These are phyloP conservation scores for Fusarium dlaminii DNA, from an alignment of 2,329 filamentous ascomycete species.

Conservation along the genomic window DNA sequence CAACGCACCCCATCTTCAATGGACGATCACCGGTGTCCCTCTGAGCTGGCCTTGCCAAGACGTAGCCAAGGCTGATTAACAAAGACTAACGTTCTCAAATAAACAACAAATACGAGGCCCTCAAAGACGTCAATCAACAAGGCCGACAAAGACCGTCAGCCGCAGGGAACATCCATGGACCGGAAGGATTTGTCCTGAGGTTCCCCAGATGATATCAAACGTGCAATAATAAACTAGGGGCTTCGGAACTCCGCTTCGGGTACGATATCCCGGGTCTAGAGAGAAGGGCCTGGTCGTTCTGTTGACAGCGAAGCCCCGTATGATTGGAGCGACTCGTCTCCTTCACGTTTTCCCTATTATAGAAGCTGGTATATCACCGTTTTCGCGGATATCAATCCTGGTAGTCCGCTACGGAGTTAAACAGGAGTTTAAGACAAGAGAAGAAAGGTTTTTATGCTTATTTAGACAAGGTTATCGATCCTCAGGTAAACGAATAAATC, in stretches of 20 bases:
- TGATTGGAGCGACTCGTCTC: constrained; percentile 14
- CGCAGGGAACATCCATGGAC: neutral
- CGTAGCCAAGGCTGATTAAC: constrained; percentile 8
- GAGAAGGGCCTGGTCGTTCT: neutral
- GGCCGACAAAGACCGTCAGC: neutral
- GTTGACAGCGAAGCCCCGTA: neutral
- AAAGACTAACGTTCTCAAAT: constrained; percentile 2
- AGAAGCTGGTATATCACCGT: constrained; percentile 15
- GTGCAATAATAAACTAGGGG: constrained; percentile 23
- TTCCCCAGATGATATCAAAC: constrained; percentile 25
- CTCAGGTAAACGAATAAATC: constrained; percentile 5
- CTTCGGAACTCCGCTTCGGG: constrained; percentile 5
- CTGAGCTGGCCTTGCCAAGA: constrained; percentile 15
- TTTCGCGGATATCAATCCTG: neutral
- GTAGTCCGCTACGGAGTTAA: neutral
- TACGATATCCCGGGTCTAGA: neutral
- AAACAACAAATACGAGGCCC: neutral
- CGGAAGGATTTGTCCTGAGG: neutral
- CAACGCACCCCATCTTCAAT: neutral
- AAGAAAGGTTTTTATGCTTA: constrained; percentile 22
- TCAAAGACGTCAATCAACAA: neutral
- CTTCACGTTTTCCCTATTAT: constrained; percentile 4
- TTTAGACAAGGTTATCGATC: constrained; percentile 20
- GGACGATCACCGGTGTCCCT: neutral
- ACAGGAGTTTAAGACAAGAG: neutral